Percentiles rank a stretch among this genome's conserved stretches.
These are phyloP conservation scores for Decorospora gaudefroyi DNA, from an alignment of 2,329 filamentous ascomycete species.

Conservation along the genomic window DNA sequence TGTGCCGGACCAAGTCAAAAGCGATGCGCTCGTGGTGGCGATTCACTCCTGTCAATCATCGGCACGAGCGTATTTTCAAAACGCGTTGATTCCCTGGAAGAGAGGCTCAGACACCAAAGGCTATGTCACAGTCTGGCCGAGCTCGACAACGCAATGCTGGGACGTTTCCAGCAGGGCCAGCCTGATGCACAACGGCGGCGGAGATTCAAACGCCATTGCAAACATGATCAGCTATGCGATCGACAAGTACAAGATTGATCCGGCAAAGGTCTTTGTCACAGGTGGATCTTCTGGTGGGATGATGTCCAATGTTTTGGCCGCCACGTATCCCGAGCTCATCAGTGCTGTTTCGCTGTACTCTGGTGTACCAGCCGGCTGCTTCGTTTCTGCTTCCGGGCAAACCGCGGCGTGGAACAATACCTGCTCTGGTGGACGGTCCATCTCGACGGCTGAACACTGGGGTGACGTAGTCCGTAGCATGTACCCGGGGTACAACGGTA, in stretches of 20 bases:
- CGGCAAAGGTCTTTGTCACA: conserved; percentile 58
- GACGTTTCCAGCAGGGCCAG: conserved; percentile 61
- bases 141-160: conserved; percentile 56
- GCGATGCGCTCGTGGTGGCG: conserved; percentile 36
- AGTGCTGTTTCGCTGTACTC: conserved; percentile 57
- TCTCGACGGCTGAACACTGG: conserved; percentile 55
- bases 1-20: conserved; percentile 33
- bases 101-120: conserved; percentile 39
- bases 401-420: conserved; percentile 57
- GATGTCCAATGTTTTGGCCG: conserved; percentile 54
- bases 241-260: conserved; percentile 58
- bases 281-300: conserved; percentile 56
- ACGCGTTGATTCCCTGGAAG: conserved; percentile 38
- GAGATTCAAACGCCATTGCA: conserved; percentile 61
- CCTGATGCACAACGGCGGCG: conserved; percentile 61
- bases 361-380: conserved; percentile 61
- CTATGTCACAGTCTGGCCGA: conserved; percentile 40
- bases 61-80: conserved; percentile 37
- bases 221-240: conserved; percentile 64
- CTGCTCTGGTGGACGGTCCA: conserved; percentile 57
- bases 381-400: conserved; percentile 50
- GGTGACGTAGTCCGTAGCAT: conserved; percentile 54
- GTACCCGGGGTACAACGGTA: conserved; percentile 58
- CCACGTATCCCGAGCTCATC: conserved; percentile 59
- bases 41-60: conserved; percentile 41